These are phyloP conservation scores for Cladorrhinum samala DNA, from an alignment of 495 filamentous ascomycete species.

Conservation along the genomic window DNA sequence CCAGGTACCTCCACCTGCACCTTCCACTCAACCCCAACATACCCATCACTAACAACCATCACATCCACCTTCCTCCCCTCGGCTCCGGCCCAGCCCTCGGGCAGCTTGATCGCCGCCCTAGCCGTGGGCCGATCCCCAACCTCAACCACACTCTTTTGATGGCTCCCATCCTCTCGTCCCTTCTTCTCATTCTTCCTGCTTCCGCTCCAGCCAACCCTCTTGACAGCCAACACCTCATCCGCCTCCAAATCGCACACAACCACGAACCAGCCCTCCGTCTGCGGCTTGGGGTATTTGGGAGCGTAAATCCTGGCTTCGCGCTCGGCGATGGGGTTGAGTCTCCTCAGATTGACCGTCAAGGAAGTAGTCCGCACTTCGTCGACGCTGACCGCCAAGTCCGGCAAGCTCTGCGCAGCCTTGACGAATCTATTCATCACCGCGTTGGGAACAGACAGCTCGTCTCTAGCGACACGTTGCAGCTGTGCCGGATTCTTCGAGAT, in stretches of 20 bases:
- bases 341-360: constrained; percentile 56
- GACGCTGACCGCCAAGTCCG: constrained; percentile 60
- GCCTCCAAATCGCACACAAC: constrained; percentile 56
- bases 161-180: background rate
- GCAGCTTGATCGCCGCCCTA: constrained; percentile 58
- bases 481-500: constrained; percentile 27
- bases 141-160: constrained; percentile 14
- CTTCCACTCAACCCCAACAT: constrained; percentile 72
- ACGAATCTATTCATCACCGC: constrained; percentile 39
- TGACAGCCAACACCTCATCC: constrained; percentile 79
- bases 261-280: constrained; percentile 91
- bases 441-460: constrained; percentile 31
- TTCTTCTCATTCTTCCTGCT: constrained; percentile 11
- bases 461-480: constrained; percentile 34
- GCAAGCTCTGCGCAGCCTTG: constrained; percentile 56
- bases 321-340: constrained; percentile 58
- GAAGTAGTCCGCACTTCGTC: constrained; percentile 52
- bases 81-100: constrained; percentile 29
- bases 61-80: constrained; percentile 56
- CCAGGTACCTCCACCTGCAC: constrained; percentile 18
- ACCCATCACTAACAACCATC: constrained; percentile 74
- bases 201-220: constrained; percentile 68
- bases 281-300: constrained; percentile 86
- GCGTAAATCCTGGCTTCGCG: constrained; percentile 70
- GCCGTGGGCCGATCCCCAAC: constrained; percentile 36